Conservation (phyloP, 2,329 filamentous ascomycete genomes). For the Neofusicoccum parvum region DNA sequence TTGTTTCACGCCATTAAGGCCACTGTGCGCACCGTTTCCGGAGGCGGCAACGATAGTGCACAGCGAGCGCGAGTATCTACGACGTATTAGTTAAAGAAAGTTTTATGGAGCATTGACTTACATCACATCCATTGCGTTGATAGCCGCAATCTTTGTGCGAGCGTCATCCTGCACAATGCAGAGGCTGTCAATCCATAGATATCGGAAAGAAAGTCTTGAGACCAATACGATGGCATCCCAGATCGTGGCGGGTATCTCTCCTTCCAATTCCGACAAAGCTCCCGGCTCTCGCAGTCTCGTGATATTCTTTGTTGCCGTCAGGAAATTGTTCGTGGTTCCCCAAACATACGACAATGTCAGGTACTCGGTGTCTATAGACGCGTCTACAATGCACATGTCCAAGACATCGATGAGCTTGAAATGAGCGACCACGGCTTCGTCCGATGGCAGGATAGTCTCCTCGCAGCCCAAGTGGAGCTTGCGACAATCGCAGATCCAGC, state of each 20-base stretch:
- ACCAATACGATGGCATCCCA: not conserved
- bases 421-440: too few species aligned
- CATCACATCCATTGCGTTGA: too few species aligned
- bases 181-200: not conserved
- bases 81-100: not conserved
- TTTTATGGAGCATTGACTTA: too few species aligned
- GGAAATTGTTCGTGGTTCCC: not conserved
- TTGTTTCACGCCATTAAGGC: not conserved
- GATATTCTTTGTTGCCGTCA: not conserved
- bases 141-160: too few species aligned
- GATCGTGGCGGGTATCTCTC: not conserved
- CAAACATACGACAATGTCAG: not conserved
- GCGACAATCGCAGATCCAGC: too few species aligned
- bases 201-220: not conserved
- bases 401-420: too few species aligned
- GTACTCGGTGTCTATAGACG: not conserved
- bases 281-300: not conserved
- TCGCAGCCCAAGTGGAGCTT: too few species aligned
- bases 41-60: not conserved
- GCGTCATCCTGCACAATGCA: not conserved
- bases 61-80: not conserved
- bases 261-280: not conserved
- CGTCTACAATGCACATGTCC: too few species aligned
- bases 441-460: too few species aligned
- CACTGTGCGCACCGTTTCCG: not conserved